Conservation (phyloP, 2,329 filamentous ascomycete species). For the Fusarium buharicum region DNA sequence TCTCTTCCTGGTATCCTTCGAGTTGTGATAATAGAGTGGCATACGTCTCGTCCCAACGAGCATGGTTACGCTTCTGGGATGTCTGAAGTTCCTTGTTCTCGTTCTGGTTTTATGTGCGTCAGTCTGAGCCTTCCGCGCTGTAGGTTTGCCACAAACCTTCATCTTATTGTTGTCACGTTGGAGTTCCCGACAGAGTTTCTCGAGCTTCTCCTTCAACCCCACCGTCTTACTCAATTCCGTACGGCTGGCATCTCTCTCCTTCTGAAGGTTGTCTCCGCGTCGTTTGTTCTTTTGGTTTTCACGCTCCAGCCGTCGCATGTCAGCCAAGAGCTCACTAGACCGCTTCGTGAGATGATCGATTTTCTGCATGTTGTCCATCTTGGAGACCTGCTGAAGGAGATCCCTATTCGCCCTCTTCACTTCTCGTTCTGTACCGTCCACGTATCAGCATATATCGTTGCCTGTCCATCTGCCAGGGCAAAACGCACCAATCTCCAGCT, state of each 20-base stretch:
- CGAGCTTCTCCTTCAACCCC: slow-evolving; percentile 92
- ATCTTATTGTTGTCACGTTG: slow-evolving; percentile 98
- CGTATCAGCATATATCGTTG: slow-evolving; percentile 42
- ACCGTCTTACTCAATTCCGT: slow-evolving; percentile 91
- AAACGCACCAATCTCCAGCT: slow-evolving; percentile 88
- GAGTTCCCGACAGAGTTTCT: slow-evolving; percentile 93
- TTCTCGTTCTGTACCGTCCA: slow-evolving; percentile 76
- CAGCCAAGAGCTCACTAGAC: slow-evolving; percentile 88
- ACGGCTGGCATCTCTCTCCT: slow-evolving; percentile 91
- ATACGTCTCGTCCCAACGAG: slow-evolving; percentile 86
- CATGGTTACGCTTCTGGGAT: slow-evolving; percentile 82
- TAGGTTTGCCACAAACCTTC: slow-evolving; percentile 71
- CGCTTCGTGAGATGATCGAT: slow-evolving; percentile 91
- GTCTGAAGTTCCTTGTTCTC: slow-evolving; percentile 94
- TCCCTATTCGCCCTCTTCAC: slow-evolving; percentile 95
- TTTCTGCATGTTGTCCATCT: slow-evolving; percentile 91
- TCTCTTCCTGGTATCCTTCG: slow-evolving; percentile 87
- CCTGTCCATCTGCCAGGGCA: slow-evolving; percentile 14
- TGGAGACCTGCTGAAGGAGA: slow-evolving; percentile 85
- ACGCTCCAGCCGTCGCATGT: slow-evolving; percentile 95
- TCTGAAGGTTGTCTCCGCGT: slow-evolving; percentile 91
- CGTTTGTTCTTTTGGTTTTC: slow-evolving; percentile 98
- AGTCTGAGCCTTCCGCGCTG: slow-evolving; percentile 29
- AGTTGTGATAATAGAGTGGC: slow-evolving; percentile 83
- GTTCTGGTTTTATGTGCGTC: slow-evolving; percentile 63